Percentiles rank a stretch among this genome's conserved stretches.
These are phyloP conservation scores for Pelagophyceae sp. DNA, from an alignment of 352 stramenopile species.

Conservation along the genomic window DNA sequence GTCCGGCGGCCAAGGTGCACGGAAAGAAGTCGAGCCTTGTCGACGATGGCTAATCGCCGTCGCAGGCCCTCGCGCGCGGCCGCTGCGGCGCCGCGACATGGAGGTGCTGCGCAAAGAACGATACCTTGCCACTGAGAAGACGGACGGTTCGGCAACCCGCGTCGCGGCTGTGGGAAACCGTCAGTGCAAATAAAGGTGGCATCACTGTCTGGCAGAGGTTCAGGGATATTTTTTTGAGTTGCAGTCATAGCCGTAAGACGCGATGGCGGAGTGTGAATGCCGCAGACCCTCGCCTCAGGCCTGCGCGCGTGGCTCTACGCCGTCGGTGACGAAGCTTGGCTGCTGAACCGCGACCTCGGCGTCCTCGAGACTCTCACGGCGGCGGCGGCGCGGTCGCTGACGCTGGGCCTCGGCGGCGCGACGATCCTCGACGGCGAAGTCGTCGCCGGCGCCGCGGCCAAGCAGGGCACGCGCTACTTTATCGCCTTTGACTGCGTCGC, in stretches of 20 bases:
- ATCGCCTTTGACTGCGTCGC: conserved; percentile 29
- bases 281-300: too few relatives aligned
- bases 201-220: too few relatives aligned
- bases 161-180: too few relatives aligned
- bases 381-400: neutral
- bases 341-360: conserved; percentile 19
- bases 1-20: too few relatives aligned
- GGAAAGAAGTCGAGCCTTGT: too few relatives aligned
- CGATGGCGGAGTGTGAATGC: too few relatives aligned
- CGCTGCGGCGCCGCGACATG: conserved; percentile 20
- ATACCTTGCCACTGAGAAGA: conserved; percentile 28
- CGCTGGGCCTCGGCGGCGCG: neutral
- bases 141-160: too few relatives aligned
- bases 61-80: conserved; percentile 26
- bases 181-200: too few relatives aligned
- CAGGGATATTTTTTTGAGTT: too few relatives aligned
- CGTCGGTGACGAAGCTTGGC: conserved; percentile 1
- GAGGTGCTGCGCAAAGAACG: neutral
- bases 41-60: too few relatives aligned
- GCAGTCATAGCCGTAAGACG: too few relatives aligned
- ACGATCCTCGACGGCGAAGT: conserved; percentile 27
- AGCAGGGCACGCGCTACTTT: conserved; percentile 2
- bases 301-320: conserved; percentile 20
- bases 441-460: conserved; percentile 6
- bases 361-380: neutral